Base-by-base conservation (phyloP, 257 asterid genomes). In the Capsicum chinense region DNA sequence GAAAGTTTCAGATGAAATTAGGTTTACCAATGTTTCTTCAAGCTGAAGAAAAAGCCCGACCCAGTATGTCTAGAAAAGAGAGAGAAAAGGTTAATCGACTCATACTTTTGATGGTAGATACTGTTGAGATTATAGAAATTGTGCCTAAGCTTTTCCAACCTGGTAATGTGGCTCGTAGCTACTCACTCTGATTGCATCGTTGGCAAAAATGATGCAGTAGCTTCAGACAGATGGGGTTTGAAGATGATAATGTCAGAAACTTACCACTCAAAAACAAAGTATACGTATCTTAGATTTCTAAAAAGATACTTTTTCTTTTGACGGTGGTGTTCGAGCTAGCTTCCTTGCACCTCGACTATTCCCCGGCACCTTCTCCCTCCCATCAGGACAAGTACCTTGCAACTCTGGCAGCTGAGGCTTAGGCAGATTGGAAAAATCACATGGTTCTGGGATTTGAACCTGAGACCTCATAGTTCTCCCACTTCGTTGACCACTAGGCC, bases 61-160 rank as follows among this genome's bases (percentile, higher is more conserved):
- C 47, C 47, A 12, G 10, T 33, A 66, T 33, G 47, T 66, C 73
- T 33, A 33, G 39, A 63, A 33, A 64, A 64, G 71, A 44, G 71
- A 64, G 44, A 26, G 44, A 11, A 64, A 66, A 33, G 73, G 73
- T 66, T 12, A 66, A 66, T 66, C n/a, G 7, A 66, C 73, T 66
- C 47, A 64, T 66, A 12, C 73, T 33, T 66, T 13, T 50, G 3
- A 13, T 66, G 33, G n/a, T 66, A 16, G 73, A 33, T 64, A 12
- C 71, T 26, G 71, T 64, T 64, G 44, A 26, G 44, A 64, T 64
- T 26, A 64, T 64, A 64, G 71, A 64, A 64, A 69, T 69, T 39
- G 17, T 69, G 15, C 35, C 56, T 69, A 42, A 69, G 15, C 79
- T 42, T 17, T 69, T 64, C 79, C 79, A 42, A 69, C 56, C 35